Percentiles rank a stretch among this genome's conserved stretches.
These are phyloP conservation scores for Yamadazyma oceani DNA, from an alignment of 1,139 yeast species.

Conservation along the genomic window DNA sequence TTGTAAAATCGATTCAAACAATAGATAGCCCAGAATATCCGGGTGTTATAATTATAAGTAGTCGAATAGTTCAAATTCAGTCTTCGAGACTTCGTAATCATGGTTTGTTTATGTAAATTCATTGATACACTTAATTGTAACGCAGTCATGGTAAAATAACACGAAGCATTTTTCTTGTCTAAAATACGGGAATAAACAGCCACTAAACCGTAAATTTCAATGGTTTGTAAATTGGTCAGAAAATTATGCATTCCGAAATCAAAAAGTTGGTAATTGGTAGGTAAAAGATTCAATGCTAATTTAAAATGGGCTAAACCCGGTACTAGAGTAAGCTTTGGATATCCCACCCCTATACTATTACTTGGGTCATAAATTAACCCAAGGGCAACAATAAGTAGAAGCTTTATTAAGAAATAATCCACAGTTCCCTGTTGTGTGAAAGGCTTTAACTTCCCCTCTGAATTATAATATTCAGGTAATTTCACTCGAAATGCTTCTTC, in stretches of 20 bases:
- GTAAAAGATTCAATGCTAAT: constrained; percentile 22
- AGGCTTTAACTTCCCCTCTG: constrained; percentile 11
- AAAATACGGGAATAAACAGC: constrained; percentile 26
- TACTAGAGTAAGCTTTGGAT: constrained; percentile 1
- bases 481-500: constrained; percentile 19
- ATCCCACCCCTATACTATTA: constrained; percentile 9
- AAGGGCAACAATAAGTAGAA: constrained; percentile 23
- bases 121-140: constrained; percentile 28
- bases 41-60: constrained; percentile 11
- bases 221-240: constrained; percentile 20
- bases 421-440: constrained; percentile 1
- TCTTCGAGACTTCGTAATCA: constrained; percentile 9
- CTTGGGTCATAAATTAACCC: constrained; percentile 23
- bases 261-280: constrained; percentile 19
- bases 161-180: constrained; percentile 30
- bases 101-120: constrained; percentile 23
- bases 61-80: not conserved
- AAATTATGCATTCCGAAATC: constrained; percentile 14
- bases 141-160: constrained; percentile 24
- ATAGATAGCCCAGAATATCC: constrained; percentile 28
- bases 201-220: constrained; percentile 26
- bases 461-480: constrained; percentile 16
- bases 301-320: constrained; percentile 28
- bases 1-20: constrained; percentile 29
- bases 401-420: constrained; percentile 23